Evolutionary conservation across 345 rosid genomes (phyloP).

Genomic region (Citropsis articulata): DNA sequence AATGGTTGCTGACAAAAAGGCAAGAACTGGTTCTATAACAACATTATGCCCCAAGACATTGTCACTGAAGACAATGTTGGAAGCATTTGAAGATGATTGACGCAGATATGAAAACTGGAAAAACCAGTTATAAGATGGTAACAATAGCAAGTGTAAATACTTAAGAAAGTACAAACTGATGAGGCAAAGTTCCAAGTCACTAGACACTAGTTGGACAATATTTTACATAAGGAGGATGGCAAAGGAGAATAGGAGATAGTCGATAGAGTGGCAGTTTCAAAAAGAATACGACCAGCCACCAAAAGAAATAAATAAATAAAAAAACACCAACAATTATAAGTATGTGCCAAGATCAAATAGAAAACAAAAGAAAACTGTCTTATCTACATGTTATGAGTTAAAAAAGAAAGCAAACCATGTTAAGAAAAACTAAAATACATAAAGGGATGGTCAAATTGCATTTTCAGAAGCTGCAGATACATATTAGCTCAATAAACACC

Average conservation of each 20-base stretch:
- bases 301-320: no score
- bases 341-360: background rate
- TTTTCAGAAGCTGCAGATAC: conserved; percentile 19
- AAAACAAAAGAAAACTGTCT: conserved; percentile 5
- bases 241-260: background rate
- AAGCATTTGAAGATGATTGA: background rate
- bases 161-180: background rate
- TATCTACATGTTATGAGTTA: conserved; percentile 29
- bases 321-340: background rate
- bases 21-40: background rate
- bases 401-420: conserved; percentile 15
- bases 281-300: background rate
- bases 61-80: background rate
- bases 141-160: background rate
- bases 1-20: background rate
- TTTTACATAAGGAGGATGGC: background rate
- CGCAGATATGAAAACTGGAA: background rate
- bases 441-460: background rate
- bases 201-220: background rate
- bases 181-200: background rate
- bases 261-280: background rate
- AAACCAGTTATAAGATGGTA: background rate
- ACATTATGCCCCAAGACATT: background rate
- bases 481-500: background rate
- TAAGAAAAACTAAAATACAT: conserved; percentile 15